Conservation (phyloP, 345 rosid species). For the Eucalyptus caleyi region DNA sequence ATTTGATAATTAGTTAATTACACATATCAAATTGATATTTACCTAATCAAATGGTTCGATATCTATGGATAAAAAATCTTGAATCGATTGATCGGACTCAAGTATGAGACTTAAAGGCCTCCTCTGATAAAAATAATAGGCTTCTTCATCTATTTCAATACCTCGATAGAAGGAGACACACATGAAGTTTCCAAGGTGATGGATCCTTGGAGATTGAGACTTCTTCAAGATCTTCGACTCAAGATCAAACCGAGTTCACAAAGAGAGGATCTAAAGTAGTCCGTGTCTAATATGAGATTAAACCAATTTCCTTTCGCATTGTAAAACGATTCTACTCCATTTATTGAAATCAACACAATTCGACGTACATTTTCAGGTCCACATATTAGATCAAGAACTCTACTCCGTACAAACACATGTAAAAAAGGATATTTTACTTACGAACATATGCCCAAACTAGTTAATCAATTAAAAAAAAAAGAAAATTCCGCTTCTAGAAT, state of each 20-base stretch:
- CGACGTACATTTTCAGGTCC: rapidly evolving
- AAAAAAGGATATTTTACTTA: background rate
- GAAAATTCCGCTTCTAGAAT: background rate
- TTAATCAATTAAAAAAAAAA: background rate
- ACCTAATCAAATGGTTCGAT: background rate
- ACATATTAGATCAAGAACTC: background rate
- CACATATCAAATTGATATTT: background rate
- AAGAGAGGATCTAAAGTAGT: background rate
- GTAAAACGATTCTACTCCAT: background rate
- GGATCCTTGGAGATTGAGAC: background rate
- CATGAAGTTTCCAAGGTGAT: background rate
- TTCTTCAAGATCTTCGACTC: background rate
- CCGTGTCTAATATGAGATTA: too few relatives aligned
- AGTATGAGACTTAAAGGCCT: background rate
- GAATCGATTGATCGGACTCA: background rate
- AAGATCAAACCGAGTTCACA: background rate
- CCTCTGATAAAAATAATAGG: background rate
- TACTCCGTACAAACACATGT: background rate
- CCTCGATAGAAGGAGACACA: background rate
- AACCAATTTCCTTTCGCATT: background rate
- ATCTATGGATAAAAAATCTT: background rate
- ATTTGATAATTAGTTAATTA: background rate
- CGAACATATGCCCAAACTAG: background rate
- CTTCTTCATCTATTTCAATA: background rate
- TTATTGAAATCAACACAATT: background rate